Evolutionary conservation across 345 rosid species (phyloP), one percentile per base, ranked within the genome.

Genomic region (Brassica nigra): DNA sequence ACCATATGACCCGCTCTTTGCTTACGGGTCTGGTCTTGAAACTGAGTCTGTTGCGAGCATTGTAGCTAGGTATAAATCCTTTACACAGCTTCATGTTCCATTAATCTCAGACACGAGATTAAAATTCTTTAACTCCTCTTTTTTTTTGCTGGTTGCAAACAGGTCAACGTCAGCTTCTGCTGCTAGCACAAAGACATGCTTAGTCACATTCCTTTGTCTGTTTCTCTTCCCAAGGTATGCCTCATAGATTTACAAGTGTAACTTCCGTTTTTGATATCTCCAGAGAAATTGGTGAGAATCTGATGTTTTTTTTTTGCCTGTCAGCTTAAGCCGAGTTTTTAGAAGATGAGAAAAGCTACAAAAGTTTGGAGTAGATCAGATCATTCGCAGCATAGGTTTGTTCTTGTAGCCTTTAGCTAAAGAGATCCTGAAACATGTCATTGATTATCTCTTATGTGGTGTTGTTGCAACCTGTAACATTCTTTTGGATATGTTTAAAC

Each of bases 1-100:
- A 52, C 84, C 88, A 73, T 93, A 93, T 66, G 94, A 93, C 31
- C 98, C 99, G 0, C 93, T 93, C 30, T 95, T 89, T 79, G 88
- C 98, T 72, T 87, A 88, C 36, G 97, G 90, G 15, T 85, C 80
- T 81, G 98, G 98, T 80, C 91, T 95, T 59, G 86, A 88, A 84
- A 92, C 97, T 1, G 88, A 90, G 61, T 86, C 92, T 4, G 81
- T 86, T 71, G 78, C 87, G 0, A 89, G 84, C 74, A 88, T 81
- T 77, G 91, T 90, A 23, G 79, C 90, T 64, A 88, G 92, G 94
- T 90, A 84, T 68, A 14, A 37, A 33, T 68, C 18, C 27, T 34
- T 31, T 57, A 8, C 37, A 34, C 23, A 54, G 9, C 23, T 54
- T 5, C 58, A 5, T 54, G 18, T 47, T 47, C 16, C 30, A 15